These are phyloP conservation scores for Microbotryum lychnidis-dioicae DNA, from an alignment of 1,284 basidiomycete species.

Conservation along the genomic window DNA sequence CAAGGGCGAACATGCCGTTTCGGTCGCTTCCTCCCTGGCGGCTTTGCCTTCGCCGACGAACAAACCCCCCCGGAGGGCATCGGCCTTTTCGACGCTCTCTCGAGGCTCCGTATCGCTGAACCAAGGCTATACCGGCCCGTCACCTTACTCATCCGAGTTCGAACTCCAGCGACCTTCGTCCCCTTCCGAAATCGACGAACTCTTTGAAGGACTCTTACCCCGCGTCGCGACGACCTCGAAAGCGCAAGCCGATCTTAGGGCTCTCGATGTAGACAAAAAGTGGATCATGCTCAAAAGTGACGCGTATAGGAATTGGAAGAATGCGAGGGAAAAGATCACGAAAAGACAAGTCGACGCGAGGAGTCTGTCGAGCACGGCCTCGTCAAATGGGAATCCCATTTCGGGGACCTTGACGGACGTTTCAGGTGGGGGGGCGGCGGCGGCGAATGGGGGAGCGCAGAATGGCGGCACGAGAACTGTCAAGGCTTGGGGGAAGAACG, in stretches of 20 bases:
- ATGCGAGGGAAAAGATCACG: conserved; percentile 20
- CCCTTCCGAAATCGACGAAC: conserved; percentile 62
- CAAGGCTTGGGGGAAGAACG: conserved; percentile 38
- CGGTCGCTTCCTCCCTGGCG: neutral
- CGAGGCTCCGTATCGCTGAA: neutral
- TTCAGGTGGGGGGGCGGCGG: conserved; percentile 19
- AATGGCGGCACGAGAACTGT: conserved; percentile 44
- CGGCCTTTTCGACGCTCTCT: conserved; percentile 4
- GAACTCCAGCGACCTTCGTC: conserved; percentile 61
- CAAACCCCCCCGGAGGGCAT: conserved; percentile 8
- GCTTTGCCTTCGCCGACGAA: neutral
- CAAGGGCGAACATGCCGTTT: conserved; percentile 13
- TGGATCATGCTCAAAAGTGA: conserved; percentile 86
- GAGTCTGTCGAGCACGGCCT: conserved; percentile 7
- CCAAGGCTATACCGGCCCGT: conserved; percentile 7
- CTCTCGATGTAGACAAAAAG: conserved; percentile 71
- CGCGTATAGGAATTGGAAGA: conserved; percentile 69
- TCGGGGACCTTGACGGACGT: conserved; percentile 26
- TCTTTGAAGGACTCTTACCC: conserved; percentile 66
- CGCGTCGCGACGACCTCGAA: conserved; percentile 40
- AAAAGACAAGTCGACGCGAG: conserved; percentile 11
- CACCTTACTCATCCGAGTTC: conserved; percentile 47
- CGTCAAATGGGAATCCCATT: neutral
- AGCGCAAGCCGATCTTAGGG: conserved; percentile 45
- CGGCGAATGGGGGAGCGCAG: conserved; percentile 49